Evolutionary conservation across 345 rosid species (phyloP).

Genomic region (Lenwebbia sp.): DNA sequence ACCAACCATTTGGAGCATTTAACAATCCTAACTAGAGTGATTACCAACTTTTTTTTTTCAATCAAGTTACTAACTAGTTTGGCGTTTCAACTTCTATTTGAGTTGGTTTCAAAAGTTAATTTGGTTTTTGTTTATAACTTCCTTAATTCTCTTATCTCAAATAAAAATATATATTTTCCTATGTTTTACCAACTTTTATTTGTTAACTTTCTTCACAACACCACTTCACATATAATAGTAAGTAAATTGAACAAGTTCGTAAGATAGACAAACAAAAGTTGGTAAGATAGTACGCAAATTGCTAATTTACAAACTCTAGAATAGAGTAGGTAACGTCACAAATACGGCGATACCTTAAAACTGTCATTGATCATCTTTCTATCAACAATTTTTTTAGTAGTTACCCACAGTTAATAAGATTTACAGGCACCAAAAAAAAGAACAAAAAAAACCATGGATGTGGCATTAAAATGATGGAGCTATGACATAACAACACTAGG

Average conservation of each 20-base stretch:
- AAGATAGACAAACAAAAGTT: neutral
- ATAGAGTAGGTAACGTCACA: neutral
- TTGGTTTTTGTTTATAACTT: neutral
- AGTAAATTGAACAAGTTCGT: neutral
- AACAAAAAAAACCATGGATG: neutral
- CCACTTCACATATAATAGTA: neutral
- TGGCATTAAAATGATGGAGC: neutral
- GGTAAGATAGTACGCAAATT: neutral
- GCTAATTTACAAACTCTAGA: neutral
- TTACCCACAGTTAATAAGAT: neutral
- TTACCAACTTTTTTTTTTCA: neutral
- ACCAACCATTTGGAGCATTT: neutral
- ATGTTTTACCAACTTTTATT: neutral
- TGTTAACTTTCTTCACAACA: neutral
- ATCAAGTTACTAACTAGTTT: neutral
- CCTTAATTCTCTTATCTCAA: neutral
- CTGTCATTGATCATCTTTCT: neutral
- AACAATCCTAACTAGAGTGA: neutral
- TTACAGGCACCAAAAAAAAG: neutral
- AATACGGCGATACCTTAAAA: neutral
- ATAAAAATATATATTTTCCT: neutral
- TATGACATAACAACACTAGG: neutral
- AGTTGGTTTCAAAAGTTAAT: neutral
- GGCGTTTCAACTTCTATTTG: neutral
- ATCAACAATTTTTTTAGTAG: neutral